phyloP scores from a whole-genome alignment of 805 yeast genomes.

The Yamadazyma phyllophila region DNA sequence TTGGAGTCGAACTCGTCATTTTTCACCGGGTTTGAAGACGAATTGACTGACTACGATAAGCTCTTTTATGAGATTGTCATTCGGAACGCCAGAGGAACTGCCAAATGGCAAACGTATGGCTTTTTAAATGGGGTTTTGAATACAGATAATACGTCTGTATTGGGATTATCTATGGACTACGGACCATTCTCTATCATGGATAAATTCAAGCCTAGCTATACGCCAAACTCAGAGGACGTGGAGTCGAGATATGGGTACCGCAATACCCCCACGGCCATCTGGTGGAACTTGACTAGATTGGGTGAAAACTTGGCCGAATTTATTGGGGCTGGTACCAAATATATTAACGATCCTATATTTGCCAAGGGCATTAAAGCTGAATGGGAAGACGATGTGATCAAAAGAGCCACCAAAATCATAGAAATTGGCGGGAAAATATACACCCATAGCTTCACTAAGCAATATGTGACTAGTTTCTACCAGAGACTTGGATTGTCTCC shows the following conservation, averaged over 20 bases:
- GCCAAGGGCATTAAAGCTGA: slow-evolving; percentile 41
- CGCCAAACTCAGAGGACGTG: slow-evolving; percentile 89
- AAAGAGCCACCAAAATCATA: slow-evolving; percentile 65
- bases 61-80: slow-evolving; percentile 68
- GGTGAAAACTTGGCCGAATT: slow-evolving; percentile 84
- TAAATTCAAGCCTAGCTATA: slow-evolving; percentile 71
- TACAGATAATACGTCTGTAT: slow-evolving; percentile 89
- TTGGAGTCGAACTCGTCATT: slow-evolving; percentile 20
- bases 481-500: slow-evolving; percentile 65
- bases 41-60: slow-evolving; percentile 59
- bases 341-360: slow-evolving; percentile 44
- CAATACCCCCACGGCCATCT: slow-evolving; percentile 82
- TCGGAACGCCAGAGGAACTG: slow-evolving; percentile 76
- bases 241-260: slow-evolving; percentile 68
- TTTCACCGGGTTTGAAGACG: slow-evolving; percentile 16
- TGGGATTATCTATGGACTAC: slow-evolving; percentile 86
- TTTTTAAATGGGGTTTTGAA: slow-evolving; percentile 92
- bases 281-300: slow-evolving; percentile 88
- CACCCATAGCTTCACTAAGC: slow-evolving; percentile 57
- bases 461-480: slow-evolving; percentile 57
- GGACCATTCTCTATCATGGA: slow-evolving; percentile 96
- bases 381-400: slow-evolving; percentile 48
- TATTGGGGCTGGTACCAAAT: slow-evolving; percentile 65
- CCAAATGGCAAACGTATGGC: slow-evolving; percentile 88
- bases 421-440: slow-evolving; percentile 63